phyloP scores from a whole-genome alignment of 805 yeast species.

The Saturnispora kantuleensis region DNA sequence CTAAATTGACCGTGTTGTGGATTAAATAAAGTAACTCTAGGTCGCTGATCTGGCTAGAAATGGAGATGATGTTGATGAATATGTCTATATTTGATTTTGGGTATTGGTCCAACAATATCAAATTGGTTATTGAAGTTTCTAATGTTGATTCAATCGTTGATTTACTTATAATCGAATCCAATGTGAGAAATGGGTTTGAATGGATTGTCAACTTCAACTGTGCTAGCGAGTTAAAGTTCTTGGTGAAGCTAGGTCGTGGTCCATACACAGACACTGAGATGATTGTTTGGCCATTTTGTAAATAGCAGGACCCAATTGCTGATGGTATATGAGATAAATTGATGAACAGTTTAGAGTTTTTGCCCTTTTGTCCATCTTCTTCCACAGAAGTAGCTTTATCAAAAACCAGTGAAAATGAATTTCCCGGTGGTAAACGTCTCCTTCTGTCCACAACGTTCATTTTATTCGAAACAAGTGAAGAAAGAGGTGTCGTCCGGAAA shows the following conservation, averaged over 20 bases:
- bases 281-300: conserved; percentile 56
- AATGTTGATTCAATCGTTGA: conserved; percentile 24
- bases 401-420: conserved; percentile 44
- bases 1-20: conserved; percentile 57
- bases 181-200: conserved; percentile 15
- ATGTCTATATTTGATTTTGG: conserved; percentile 87
- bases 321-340: conserved; percentile 54
- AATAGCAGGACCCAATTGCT: conserved; percentile 62
- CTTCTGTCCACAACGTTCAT: conserved; percentile 59
- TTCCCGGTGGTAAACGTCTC: conserved; percentile 75
- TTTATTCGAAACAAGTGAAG: not conserved
- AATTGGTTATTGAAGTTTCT: conserved; percentile 31
- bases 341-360: conserved; percentile 33
- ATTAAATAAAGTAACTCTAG: conserved; percentile 33
- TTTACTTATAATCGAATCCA: conserved; percentile 21
- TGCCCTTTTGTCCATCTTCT: conserved; percentile 6
- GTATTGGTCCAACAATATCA: conserved; percentile 56
- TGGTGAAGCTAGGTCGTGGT: conserved; percentile 58
- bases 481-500: not conserved
- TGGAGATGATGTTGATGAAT: conserved; percentile 56
- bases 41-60: conserved; percentile 26
- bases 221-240: conserved; percentile 26
- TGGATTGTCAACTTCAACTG: conserved; percentile 18
- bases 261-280: conserved; percentile 73
- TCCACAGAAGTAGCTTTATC: conserved; percentile 13